These are phyloP conservation scores for Suillus variegatus DNA, from an alignment of 768 basidiomycete genomes.

Conservation along the genomic window DNA sequence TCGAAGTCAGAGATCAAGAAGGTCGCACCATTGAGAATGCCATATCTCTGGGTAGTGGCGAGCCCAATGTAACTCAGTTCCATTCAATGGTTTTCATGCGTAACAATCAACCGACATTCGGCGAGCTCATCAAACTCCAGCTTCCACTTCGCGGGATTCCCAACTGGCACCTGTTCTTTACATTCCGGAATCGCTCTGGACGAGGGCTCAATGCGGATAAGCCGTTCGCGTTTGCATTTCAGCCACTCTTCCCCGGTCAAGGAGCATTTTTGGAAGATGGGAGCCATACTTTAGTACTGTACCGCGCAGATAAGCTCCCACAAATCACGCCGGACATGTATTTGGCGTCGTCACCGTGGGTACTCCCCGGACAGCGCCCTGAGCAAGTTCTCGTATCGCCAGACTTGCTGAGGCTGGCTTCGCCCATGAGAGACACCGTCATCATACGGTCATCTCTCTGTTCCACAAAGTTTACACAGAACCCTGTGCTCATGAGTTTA, in stretches of 20 bases:
- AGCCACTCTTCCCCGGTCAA: slow-evolving; percentile 79
- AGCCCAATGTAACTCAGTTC: slow-evolving; percentile 77
- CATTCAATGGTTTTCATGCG: slow-evolving; percentile 90
- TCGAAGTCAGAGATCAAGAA: slow-evolving; percentile 80
- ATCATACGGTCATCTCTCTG: slow-evolving; percentile 87
- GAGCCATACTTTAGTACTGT: slow-evolving; percentile 81
- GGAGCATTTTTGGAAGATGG: slow-evolving; percentile 88
- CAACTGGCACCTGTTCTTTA: slow-evolving; percentile 92
- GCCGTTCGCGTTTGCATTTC: slow-evolving; percentile 91
- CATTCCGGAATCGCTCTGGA: slow-evolving; percentile 76
- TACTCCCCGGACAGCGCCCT: slow-evolving; percentile 52
- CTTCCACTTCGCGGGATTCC: slow-evolving; percentile 68
- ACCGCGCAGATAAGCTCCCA: slow-evolving; percentile 72
- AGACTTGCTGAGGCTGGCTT: slow-evolving; percentile 64
- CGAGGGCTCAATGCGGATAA: slow-evolving; percentile 55
- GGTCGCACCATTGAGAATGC: slow-evolving; percentile 70
- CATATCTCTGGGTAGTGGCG: slow-evolving; percentile 84
- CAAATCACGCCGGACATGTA: slow-evolving; percentile 71
- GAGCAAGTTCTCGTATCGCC: slow-evolving; percentile 61
- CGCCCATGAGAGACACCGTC: slow-evolving; percentile 75
- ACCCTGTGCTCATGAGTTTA: slow-evolving; percentile 76
- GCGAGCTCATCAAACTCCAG: slow-evolving; percentile 88
- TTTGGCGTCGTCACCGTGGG: slow-evolving; percentile 65
- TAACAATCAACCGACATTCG: slow-evolving; percentile 88
- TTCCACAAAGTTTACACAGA: slow-evolving; percentile 92